phyloP scores from a whole-genome alignment of 257 asterid species.

The Gentiana straminea region DNA sequence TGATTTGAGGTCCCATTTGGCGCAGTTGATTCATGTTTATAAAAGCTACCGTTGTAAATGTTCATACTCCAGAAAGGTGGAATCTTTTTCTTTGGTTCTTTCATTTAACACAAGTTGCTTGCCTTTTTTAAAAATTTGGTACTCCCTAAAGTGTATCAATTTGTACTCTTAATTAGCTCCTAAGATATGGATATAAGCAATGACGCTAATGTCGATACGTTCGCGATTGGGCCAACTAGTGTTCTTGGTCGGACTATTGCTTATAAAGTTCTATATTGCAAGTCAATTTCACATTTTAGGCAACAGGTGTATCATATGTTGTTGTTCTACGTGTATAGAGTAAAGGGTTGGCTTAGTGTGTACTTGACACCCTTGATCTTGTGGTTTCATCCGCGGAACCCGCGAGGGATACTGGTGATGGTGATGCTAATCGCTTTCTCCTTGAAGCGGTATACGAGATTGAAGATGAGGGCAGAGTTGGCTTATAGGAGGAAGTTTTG shows the following conservation, averaged over 20 bases:
- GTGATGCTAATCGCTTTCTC: conserved; percentile 64
- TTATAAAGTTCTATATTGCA: conserved; percentile 72
- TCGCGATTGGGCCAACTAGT: conserved; percentile 80
- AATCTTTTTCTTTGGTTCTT: neutral
- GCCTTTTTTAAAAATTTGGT: neutral
- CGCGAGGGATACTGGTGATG: conserved; percentile 78
- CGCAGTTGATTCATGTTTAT: neutral
- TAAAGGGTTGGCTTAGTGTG: conserved; percentile 23
- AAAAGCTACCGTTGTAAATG: neutral
- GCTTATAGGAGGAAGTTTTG: conserved; percentile 86
- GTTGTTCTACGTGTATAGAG: conserved; percentile 25
- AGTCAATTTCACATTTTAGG: conserved; percentile 63
- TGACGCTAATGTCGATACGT: conserved; percentile 81
- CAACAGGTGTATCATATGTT: conserved; percentile 27
- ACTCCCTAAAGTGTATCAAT: too few relatives aligned
- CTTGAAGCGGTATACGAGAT: conserved; percentile 66
- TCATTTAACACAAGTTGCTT: neutral
- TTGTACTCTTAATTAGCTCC: neutral
- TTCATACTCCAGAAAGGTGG: conserved; percentile 9
- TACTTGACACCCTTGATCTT: conserved; percentile 51
- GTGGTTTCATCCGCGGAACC: conserved; percentile 89
- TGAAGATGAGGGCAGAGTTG: conserved; percentile 74
- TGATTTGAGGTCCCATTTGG: conserved; percentile 6
- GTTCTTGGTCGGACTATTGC: conserved; percentile 76
- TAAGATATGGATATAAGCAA: conserved; percentile 76